Percentiles rank a stretch among this genome's conserved stretches.
Conservation (phyloP, 352 stramenopile species). For the Nothophytophthora sp. region DNA sequence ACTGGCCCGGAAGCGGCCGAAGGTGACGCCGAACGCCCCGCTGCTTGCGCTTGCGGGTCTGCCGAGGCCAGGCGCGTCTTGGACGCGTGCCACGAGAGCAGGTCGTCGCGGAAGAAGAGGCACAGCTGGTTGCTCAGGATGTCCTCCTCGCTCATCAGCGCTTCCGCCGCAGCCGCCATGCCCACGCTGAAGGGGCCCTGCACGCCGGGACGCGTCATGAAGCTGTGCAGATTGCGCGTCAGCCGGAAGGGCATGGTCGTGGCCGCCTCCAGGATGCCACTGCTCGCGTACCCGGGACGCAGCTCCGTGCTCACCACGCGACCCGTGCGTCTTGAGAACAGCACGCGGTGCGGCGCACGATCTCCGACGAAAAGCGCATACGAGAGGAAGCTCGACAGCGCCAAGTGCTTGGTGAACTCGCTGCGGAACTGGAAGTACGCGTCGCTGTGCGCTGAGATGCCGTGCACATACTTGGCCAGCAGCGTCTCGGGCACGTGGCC, state of each 20-base stretch:
- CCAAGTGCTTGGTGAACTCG: conserved; percentile 87
- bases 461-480: conserved; percentile 84
- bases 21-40: conserved; percentile 21
- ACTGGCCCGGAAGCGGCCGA: conserved; percentile 16
- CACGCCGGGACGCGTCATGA: conserved; percentile 83
- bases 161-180: conserved; percentile 82
- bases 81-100: conserved; percentile 87
- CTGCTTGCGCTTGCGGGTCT: conserved; percentile 19
- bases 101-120: conserved; percentile 88
- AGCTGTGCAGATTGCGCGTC: conserved; percentile 88
- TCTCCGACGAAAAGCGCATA: conserved; percentile 87
- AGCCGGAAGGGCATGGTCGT: conserved; percentile 90
- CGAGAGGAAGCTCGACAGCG: conserved; percentile 84
- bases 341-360: conserved; percentile 78
- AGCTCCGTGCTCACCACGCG: conserved; percentile 85
- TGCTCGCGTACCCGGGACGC: conserved; percentile 80
- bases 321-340: conserved; percentile 81
- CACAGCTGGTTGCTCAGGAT: conserved; percentile 86
- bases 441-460: conserved; percentile 70
- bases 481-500: conserved; percentile 83
- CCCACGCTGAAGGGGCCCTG: conserved; percentile 85
- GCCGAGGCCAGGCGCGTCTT: conserved; percentile 65
- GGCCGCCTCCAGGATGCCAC: conserved; percentile 75
- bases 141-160: conserved; percentile 82
- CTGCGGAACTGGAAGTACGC: conserved; percentile 87